These are phyloP conservation scores for Pseudogymnoascus sp. DNA, from an alignment of 2,329 filamentous ascomycete species.

Conservation along the genomic window DNA sequence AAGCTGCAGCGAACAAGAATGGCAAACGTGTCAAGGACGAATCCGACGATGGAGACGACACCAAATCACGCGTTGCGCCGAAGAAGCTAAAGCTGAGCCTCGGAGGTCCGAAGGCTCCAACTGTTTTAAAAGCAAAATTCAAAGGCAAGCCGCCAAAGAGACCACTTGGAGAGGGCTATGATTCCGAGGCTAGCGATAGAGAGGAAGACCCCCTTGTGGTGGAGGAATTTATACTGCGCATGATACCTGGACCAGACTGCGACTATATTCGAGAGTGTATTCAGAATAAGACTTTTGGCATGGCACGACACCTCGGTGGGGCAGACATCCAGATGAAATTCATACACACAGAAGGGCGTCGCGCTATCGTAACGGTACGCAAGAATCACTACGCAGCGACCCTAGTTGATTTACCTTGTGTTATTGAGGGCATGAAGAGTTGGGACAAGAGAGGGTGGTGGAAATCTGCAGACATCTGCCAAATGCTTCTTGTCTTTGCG, in stretches of 20 bases:
- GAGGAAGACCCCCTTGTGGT: conserved; percentile 84
- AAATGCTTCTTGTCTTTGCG: conserved; percentile 63
- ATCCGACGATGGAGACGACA: conserved; percentile 40
- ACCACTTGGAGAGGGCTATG: conserved; percentile 80
- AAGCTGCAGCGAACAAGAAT: conserved; percentile 39
- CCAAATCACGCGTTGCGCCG: conserved; percentile 25
- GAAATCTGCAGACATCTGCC: conserved; percentile 66
- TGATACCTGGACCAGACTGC: conserved; percentile 77
- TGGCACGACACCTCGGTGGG: conserved; percentile 54
- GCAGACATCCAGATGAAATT: conserved; percentile 77
- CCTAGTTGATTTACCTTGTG: conserved; percentile 61
- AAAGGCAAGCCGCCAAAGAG: conserved; percentile 62
- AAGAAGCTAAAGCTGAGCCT: conserved; percentile 42
- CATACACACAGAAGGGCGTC: conserved; percentile 56
- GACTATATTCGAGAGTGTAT: conserved; percentile 74
- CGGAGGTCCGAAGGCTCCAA: conserved; percentile 29
- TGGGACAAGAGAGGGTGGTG: conserved; percentile 67
- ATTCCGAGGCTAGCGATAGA: conserved; percentile 87
- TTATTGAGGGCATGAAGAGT: conserved; percentile 67
- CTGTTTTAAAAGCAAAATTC: conserved; percentile 49
- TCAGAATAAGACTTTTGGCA: conserved; percentile 67
- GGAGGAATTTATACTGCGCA: conserved; percentile 81
- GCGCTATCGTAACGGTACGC: conserved; percentile 52
- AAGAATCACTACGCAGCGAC: conserved; percentile 55
- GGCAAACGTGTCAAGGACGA: conserved; percentile 51